These are phyloP conservation scores for Plectosphaerella sp. DNA, from an alignment of 2,329 filamentous ascomycete genomes.

Conservation along the genomic window DNA sequence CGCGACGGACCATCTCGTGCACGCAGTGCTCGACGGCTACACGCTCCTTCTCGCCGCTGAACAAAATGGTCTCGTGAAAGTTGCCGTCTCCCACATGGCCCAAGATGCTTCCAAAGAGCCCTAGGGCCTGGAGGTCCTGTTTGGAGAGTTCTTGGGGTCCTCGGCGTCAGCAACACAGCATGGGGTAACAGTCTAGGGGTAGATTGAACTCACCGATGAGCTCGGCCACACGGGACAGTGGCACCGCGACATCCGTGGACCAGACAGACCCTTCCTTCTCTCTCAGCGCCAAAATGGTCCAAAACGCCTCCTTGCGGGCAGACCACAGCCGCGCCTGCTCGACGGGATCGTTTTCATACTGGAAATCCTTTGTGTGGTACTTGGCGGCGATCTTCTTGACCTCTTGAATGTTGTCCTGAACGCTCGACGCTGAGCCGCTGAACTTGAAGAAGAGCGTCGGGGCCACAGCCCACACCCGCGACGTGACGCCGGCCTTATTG, in stretches of 20 bases:
- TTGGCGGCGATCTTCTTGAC: conserved; percentile 64
- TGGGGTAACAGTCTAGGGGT: too few relatives aligned
- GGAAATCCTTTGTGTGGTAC: conserved; percentile 64
- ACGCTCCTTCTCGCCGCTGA: conserved; percentile 64
- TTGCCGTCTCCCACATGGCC: conserved; percentile 93
- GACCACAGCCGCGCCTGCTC: conserved; percentile 77
- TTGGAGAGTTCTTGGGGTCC: conserved; percentile 66
- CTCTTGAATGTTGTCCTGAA: conserved; percentile 68
- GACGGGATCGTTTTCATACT: conserved; percentile 67
- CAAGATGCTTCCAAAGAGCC: conserved; percentile 80
- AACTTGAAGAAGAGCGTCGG: conserved; percentile 86
- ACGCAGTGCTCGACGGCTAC: conserved; percentile 77
- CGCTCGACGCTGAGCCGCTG: conserved; percentile 71
- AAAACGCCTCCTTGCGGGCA: conserved; percentile 77
- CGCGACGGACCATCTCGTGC: conserved; percentile 85
- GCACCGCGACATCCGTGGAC: conserved; percentile 74
- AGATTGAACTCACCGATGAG: conserved; percentile 40
- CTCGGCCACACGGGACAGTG: conserved; percentile 68
- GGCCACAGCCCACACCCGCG: conserved; percentile 65
- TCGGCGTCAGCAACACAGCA: neutral
- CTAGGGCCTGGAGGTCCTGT: conserved; percentile 74
- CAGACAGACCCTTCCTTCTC: conserved; percentile 38
- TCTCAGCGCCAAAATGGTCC: conserved; percentile 71
- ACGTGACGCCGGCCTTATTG: conserved; percentile 67
- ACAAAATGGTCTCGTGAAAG: conserved; percentile 91